phyloP scores from a whole-genome alignment of 257 asterid genomes.

The Rehmannia glutinosa region DNA sequence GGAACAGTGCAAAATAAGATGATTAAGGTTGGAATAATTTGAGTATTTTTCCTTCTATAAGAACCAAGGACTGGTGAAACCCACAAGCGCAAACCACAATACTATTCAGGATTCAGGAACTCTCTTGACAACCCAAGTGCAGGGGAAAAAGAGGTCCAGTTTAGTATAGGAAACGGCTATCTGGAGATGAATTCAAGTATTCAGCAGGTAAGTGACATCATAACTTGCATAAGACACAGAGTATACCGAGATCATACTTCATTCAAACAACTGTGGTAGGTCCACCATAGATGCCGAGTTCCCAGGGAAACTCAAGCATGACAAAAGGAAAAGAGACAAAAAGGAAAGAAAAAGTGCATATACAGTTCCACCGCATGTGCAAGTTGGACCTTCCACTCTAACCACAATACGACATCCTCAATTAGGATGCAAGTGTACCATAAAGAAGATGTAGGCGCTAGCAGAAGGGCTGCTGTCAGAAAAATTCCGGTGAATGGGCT shows the following conservation, averaged over 20 bases:
- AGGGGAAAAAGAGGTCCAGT: not conserved
- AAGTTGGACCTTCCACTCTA: not conserved
- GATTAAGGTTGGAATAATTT: not conserved
- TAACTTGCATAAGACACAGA: not conserved
- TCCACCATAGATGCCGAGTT: not conserved
- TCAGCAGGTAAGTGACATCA: not conserved
- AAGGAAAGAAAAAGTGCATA: not conserved
- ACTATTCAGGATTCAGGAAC: too few relatives aligned
- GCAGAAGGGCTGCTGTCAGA: not conserved
- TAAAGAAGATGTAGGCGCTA: not conserved
- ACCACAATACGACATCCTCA: not conserved
- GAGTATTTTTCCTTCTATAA: not conserved
- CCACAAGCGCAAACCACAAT: not conserved
- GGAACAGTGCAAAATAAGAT: not conserved
- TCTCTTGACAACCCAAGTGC: not conserved
- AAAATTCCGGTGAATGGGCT: not conserved
- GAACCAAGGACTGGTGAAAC: not conserved
- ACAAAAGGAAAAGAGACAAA: not conserved
- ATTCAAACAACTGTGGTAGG: not conserved
- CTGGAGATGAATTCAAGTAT: not conserved
- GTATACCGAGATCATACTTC: not conserved
- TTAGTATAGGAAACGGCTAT: not conserved
- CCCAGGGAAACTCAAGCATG: constrained; percentile 2
- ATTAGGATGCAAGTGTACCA: not conserved
- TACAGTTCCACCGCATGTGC: not conserved